These are phyloP conservation scores for Moesziomyces sp. DNA, from an alignment of 1,284 basidiomycete species.

Conservation along the genomic window DNA sequence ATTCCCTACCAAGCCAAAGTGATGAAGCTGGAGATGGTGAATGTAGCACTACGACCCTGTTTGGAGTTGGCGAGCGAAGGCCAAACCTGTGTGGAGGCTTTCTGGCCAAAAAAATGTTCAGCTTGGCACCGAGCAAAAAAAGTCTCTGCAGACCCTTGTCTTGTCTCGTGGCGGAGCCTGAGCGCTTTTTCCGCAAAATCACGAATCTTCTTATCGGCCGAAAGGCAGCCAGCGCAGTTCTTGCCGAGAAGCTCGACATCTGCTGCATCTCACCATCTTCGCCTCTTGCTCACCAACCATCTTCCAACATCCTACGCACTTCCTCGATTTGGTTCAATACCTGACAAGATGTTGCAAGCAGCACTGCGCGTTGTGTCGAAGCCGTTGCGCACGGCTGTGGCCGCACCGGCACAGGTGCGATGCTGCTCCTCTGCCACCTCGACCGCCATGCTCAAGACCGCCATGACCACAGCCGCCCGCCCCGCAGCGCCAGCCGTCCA, in stretches of 20 bases:
- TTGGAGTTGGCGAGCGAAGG: not conserved
- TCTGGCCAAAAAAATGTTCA: slow-evolving; percentile 2
- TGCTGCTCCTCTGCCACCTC: slow-evolving; percentile 32
- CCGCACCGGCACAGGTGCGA: slow-evolving; percentile 12
- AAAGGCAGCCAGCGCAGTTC: not conserved
- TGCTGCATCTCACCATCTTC: not conserved
- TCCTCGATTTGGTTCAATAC: not conserved
- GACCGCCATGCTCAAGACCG: slow-evolving; percentile 14
- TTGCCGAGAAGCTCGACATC: not conserved
- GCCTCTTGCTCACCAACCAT: slow-evolving; percentile 9
- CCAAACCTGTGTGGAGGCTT: slow-evolving; percentile 23
- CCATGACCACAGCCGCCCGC: not conserved
- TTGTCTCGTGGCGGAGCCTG: not conserved
- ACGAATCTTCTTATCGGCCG: slow-evolving; percentile 41
- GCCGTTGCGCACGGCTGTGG: slow-evolving; percentile 15
- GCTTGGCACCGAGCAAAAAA: slow-evolving; percentile 11
- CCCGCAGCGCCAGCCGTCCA: not conserved
- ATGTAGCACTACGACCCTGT: not conserved
- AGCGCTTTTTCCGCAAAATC: not conserved
- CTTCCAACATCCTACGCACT: slow-evolving; percentile 5
- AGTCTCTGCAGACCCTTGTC: slow-evolving; percentile 1
- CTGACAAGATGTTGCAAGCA: slow-evolving; percentile 19
- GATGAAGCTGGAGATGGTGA: not conserved
- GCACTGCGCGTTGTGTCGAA: slow-evolving; percentile 13
- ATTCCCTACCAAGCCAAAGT: no score